Evolutionary conservation across 108 stramenopile genomes (phyloP).

Genomic region (Skeletonema menzelii): DNA sequence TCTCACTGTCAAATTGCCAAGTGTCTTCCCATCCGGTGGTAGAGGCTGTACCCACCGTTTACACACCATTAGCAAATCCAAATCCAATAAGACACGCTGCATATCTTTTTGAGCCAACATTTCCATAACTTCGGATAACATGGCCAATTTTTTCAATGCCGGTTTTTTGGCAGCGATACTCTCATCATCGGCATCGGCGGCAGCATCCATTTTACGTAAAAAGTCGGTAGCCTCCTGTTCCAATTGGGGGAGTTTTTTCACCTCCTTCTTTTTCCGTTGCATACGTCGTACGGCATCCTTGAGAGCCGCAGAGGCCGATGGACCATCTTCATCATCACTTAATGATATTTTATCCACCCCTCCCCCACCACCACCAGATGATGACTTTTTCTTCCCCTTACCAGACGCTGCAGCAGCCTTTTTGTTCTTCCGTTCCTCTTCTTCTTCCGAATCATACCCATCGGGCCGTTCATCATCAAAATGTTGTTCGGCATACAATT

Average conservation of each 20-base stretch:
- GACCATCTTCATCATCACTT: slow-evolving; percentile 53
- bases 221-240: slow-evolving; percentile 77
- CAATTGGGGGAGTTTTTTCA: slow-evolving; percentile 67
- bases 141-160: slow-evolving; percentile 67
- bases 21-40: slow-evolving; percentile 55
- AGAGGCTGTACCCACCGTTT: slow-evolving; percentile 88
- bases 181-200: slow-evolving; percentile 80
- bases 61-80: slow-evolving; percentile 64
- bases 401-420: slow-evolving; percentile 6
- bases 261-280: slow-evolving; percentile 76
- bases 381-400: slow-evolving; percentile 9
- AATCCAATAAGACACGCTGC: slow-evolving; percentile 72
- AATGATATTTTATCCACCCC: slow-evolving; percentile 39
- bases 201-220: slow-evolving; percentile 72
- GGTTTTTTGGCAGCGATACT: slow-evolving; percentile 59
- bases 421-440: slow-evolving; percentile 35
- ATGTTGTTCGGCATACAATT: slow-evolving; percentile 88
- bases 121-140: slow-evolving; percentile 71
- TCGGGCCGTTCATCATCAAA: slow-evolving; percentile 86
- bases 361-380: slow-evolving; percentile 37
- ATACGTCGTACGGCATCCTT: slow-evolving; percentile 77
- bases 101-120: slow-evolving; percentile 67
- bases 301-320: slow-evolving; percentile 67
- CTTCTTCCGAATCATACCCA: slow-evolving; percentile 56
- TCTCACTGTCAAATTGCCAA: slow-evolving; percentile 88